A percentile compares a stretch with the other conserved stretches of the same genome.
These are phyloP conservation scores for Pugionium dolabratum DNA, from an alignment of 345 rosid species.

Conservation along the genomic window DNA sequence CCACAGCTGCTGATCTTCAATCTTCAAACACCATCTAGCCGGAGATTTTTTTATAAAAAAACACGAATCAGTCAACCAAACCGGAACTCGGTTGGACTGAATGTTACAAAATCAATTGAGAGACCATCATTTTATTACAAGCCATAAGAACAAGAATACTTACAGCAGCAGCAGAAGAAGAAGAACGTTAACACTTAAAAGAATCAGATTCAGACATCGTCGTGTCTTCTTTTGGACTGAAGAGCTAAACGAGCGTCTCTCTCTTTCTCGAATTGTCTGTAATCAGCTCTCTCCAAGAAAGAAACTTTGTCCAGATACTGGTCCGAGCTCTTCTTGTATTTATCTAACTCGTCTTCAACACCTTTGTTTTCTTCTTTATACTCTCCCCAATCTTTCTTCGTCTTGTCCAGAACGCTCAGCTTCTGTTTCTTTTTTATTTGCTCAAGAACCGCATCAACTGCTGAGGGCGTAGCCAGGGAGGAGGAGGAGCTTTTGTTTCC, in stretches of 20 bases:
- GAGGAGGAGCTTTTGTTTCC: constrained; percentile 30
- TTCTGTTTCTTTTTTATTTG: constrained; percentile 89
- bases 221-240: constrained; percentile 49
- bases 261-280: constrained; percentile 91
- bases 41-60: too few species aligned
- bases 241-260: constrained; percentile 83
- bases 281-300: constrained; percentile 81
- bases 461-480: constrained; percentile 57
- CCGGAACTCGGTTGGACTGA: neutral
- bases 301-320: constrained; percentile 82
- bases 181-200: neutral
- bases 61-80: neutral
- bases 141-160: constrained; percentile 8
- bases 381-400: constrained; percentile 97
- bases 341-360: constrained; percentile 79
- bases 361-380: constrained; percentile 85
- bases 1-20: too few species aligned
- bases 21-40: too few species aligned
- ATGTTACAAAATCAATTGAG: neutral
- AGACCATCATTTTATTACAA: constrained; percentile 8
- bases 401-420: constrained; percentile 89
- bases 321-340: constrained; percentile 93
- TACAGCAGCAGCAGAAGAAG: constrained; percentile 4
- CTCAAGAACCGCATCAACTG: constrained; percentile 86
- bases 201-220: constrained; percentile 27